Base-by-base conservation (phyloP, 352 stramenopile genomes). In the Albugo candida region DNA sequence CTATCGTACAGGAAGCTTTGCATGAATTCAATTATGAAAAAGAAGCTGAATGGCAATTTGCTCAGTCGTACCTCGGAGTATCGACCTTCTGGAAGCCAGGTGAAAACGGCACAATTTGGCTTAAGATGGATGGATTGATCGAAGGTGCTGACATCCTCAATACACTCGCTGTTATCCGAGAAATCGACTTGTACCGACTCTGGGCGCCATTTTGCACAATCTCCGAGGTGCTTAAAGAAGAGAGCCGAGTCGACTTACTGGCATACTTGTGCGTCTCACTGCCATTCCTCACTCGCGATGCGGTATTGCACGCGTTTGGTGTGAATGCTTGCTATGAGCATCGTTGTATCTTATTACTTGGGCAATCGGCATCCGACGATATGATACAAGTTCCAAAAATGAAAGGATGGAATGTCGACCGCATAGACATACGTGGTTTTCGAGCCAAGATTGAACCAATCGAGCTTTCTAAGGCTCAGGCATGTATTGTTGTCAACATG, bases 101-200 rank as follows among this genome's bases (percentile, higher is more conserved):
- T 6, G 60, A 69, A 0, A 62, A 82, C 20, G 76, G 72, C 2
- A 86, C 76, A 0, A 60, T 86, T 13, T 89, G 76, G 73, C 64
- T 89, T 39, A 89, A 89, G 34, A 55, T 89, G 1, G 73, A 89
- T 45, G 73, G 73, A 8, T 52, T 79, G 11, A 65, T 83, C 10
- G 73, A 89, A 51, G 71, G 68, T 11, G 76, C 83, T n/a, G 73
- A 89, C 47, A 68, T 86, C 12, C 85, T 89, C 58, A 81, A 83
- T 53, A 80, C 73, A 2, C 64, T 89, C 19, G 67, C 76, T 0
- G 76, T 89, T 10, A 79, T 89, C 14, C 67, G 71, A 2, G 76
- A 89, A 49, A 81, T 79, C 13, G 73, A 89, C 39, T 53, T 86
- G 11, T 89, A 77, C 51, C 68, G 56, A 13, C 52, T 71, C 21